phyloP scores from a whole-genome alignment of 139 green algal species.

The Eudorina sp. region DNA sequence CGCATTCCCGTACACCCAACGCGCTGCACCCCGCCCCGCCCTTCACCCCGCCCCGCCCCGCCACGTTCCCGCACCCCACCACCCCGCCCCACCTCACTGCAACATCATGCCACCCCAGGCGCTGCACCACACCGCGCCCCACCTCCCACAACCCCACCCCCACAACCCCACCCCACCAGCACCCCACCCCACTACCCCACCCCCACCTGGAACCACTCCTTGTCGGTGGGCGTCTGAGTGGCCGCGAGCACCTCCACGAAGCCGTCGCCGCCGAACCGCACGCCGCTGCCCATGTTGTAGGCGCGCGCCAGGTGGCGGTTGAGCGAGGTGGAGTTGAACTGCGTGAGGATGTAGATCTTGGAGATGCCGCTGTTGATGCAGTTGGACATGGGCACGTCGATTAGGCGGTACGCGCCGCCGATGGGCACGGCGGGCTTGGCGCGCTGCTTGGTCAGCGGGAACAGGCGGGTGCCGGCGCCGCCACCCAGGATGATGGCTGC shows the following conservation, averaged over 20 bases:
- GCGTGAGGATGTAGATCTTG: conserved; percentile 99
- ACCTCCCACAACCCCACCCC: too few relatives aligned
- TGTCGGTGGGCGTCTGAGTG: conserved; percentile 84
- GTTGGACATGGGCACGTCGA: conserved; percentile 99
- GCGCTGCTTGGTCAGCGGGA: conserved; percentile 92
- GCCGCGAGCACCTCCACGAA: conserved; percentile 97
- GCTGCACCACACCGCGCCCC: too few relatives aligned
- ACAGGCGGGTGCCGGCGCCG: conserved; percentile 91
- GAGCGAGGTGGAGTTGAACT: conserved; percentile 97
- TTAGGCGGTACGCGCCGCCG: conserved; percentile 97
- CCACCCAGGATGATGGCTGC: conserved; percentile 94
- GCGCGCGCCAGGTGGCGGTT: conserved; percentile 96
- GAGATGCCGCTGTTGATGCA: conserved; percentile 99
- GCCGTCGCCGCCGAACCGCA: conserved; percentile 88
- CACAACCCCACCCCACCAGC: too few relatives aligned
- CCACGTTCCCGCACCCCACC: too few relatives aligned
- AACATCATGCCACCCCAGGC: too few relatives aligned
- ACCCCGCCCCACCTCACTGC: too few relatives aligned
- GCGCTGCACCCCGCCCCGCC: too few relatives aligned
- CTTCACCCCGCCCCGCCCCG: too few relatives aligned
- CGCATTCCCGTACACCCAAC: too few relatives aligned
- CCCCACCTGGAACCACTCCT: conserved; percentile 83
- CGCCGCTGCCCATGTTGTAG: conserved; percentile 96
- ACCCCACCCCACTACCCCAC: not conserved
- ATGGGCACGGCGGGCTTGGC: conserved; percentile 98